Conservation (phyloP, 208 protist species). For the Trypanosoma avium region DNA sequence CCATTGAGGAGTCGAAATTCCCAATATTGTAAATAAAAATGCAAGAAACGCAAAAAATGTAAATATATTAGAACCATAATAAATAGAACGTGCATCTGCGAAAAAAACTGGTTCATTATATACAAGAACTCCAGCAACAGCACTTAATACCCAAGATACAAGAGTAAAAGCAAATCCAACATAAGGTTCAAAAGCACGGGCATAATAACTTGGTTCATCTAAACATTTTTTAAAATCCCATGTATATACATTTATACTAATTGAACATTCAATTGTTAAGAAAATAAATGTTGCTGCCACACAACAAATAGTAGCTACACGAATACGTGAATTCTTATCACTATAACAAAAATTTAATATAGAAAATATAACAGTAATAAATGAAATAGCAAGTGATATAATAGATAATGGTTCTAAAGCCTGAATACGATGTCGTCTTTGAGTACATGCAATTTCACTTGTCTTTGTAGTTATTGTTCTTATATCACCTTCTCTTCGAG, state of each 20-base stretch:
- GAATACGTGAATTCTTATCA: conserved; percentile 31
- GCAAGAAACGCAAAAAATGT: conserved; percentile 44
- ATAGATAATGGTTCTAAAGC: conserved; percentile 60
- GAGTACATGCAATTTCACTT: conserved; percentile 35
- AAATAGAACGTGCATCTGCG: conserved; percentile 54
- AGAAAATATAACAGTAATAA: conserved; percentile 39
- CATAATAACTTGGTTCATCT: conserved; percentile 53
- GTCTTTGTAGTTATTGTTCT: conserved; percentile 26
- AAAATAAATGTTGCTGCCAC: conserved; percentile 26
- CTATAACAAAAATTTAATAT: conserved; percentile 31
- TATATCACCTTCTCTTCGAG: conserved; percentile 29
- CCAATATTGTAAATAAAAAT: conserved; percentile 54
- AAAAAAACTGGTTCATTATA: conserved; percentile 49
- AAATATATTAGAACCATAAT: conserved; percentile 40
- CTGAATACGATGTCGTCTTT: conserved; percentile 37
- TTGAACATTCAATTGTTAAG: conserved; percentile 46
- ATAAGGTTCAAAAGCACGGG: conserved; percentile 64
- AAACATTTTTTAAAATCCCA: conserved; percentile 63
- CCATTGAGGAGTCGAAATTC: conserved; percentile 68
- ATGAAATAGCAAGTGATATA: conserved; percentile 27
- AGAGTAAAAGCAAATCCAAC: conserved; percentile 61
- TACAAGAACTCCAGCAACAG: conserved; percentile 44
- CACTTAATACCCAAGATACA: conserved; percentile 60
- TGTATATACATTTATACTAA: conserved; percentile 76
- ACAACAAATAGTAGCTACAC: conserved; percentile 21